These are phyloP conservation scores for Apiospora hydei DNA, from an alignment of 2,329 filamentous ascomycete species.

Conservation along the genomic window DNA sequence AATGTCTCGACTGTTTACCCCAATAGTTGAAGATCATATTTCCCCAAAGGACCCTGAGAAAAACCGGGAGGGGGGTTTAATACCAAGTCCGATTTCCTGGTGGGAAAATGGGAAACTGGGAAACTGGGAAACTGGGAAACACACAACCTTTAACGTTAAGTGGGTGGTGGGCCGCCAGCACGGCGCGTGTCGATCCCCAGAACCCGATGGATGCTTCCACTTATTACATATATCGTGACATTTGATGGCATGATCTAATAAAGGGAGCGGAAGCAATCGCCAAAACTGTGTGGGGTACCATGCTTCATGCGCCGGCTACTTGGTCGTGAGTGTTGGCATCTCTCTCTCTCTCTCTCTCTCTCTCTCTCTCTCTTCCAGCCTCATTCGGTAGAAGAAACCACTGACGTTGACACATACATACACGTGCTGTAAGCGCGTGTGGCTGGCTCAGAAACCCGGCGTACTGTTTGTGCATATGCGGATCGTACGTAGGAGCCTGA, in stretches of 20 bases:
- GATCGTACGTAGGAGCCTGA: background rate
- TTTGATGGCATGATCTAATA: conserved; percentile 20
- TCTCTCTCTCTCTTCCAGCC: background rate
- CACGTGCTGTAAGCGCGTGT: conserved; percentile 2
- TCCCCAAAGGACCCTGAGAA: conserved; percentile 19
- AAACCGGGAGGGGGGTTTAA: background rate
- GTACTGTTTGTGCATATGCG: background rate
- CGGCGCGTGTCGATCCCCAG: conserved; percentile 17
- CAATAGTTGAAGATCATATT: conserved; percentile 20
- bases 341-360: too few species aligned
- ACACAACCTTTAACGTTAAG: conserved; percentile 19
- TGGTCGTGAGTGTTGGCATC: background rate
- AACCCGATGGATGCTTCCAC: conserved; percentile 18
- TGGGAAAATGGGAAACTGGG: background rate
- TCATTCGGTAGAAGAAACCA: background rate
- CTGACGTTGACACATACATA: conserved; percentile 10
- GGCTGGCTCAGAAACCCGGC: background rate
- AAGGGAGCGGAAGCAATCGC: conserved; percentile 18
- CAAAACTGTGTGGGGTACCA: conserved; percentile 12
- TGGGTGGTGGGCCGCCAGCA: conserved; percentile 17
- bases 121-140: background rate
- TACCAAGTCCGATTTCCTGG: background rate
- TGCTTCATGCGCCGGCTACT: background rate
- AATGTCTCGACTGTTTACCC: conserved; percentile 5
- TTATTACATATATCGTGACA: conserved; percentile 20